Evolutionary conservation across 2,329 filamentous ascomycete species (phyloP).

Genomic region (Sphaerulina populicola): DNA sequence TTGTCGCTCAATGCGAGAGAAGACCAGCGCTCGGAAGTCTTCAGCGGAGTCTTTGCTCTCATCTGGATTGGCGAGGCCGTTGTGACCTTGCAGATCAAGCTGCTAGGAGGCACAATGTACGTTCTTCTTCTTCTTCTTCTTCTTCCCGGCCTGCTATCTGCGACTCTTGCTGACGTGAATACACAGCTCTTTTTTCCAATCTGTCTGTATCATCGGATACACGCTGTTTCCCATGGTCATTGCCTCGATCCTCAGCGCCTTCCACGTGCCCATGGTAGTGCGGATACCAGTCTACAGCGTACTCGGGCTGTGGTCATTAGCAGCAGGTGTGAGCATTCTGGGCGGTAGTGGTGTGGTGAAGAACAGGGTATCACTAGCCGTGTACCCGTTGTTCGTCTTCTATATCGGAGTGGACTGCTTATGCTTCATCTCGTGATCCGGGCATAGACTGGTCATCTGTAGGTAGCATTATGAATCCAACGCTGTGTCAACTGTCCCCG

Average conservation of each 20-base stretch:
- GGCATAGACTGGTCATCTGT: neutral
- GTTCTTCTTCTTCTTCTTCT: no score
- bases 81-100: conserved; percentile 95
- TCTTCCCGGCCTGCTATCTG: neutral
- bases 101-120: conserved; percentile 93
- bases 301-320: conserved; percentile 83
- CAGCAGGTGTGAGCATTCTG: conserved; percentile 90
- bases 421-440: conserved; percentile 68
- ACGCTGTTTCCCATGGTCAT: conserved; percentile 95
- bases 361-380: conserved; percentile 85
- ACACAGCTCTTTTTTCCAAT: conserved; percentile 87
- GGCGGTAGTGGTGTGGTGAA: conserved; percentile 92
- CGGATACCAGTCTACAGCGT: conserved; percentile 86
- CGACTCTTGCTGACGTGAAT: conserved; percentile 26
- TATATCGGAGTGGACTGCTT: conserved; percentile 88
- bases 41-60: conserved; percentile 92
- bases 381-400: conserved; percentile 92
- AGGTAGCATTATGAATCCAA: conserved; percentile 4
- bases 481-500: neutral
- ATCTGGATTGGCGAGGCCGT: conserved; percentile 96
- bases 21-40: conserved; percentile 79
- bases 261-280: conserved; percentile 69
- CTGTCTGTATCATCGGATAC: conserved; percentile 95
- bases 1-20: conserved; percentile 71
- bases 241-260: conserved; percentile 76